Base-by-base conservation (phyloP, 495 filamentous ascomycete species). In the Aspergillus steynii region DNA sequence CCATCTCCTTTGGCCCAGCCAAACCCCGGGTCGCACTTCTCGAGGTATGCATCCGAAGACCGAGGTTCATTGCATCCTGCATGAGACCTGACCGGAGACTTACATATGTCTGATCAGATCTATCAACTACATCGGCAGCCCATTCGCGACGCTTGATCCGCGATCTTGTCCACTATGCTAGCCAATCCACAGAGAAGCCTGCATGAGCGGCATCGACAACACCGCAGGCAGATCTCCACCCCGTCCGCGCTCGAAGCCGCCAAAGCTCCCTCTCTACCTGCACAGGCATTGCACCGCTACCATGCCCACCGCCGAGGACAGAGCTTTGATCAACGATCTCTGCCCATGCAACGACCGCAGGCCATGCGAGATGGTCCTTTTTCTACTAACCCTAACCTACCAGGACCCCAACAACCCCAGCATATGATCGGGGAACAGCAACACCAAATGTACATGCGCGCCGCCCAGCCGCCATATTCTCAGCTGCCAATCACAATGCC, bases 151-250 rank as follows among this genome's bases (percentile, higher is more conserved):
- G 48, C 64, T 53, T 63, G 53, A 25, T 47, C 34, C 42, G 47
- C 28, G 15, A 60, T 58, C 29, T 52, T 61, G 50, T 53, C 63
- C 74, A 83, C 77, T 73, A 93, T 95, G 91, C 84, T 93, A 85
- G 89, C 90, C 72, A 86, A 89, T 77, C 82, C 85, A 64, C 77
- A 77, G 57, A 85, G 81, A 73, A 85, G 76, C 77, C 80, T 89
- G 75, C 86, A 90, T 64, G 78, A 81, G 66, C 88, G 87, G 75
- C 85, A 86, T 69, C 85, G 86, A 71, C 86, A 85, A 80, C 91
- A 96, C 77, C 86, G 90, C 71, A 90, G 92, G 73, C 92, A 94
- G 80, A 88, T 92, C 69, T 96, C 92, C 68, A 95, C 91, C 68
- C 92, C 92, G 59, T 84, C 85, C 60, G 83, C 81, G 65, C 89